These are phyloP conservation scores for Nakazawaea molendinolei DNA, from an alignment of 805 yeast species.

Conservation along the genomic window DNA sequence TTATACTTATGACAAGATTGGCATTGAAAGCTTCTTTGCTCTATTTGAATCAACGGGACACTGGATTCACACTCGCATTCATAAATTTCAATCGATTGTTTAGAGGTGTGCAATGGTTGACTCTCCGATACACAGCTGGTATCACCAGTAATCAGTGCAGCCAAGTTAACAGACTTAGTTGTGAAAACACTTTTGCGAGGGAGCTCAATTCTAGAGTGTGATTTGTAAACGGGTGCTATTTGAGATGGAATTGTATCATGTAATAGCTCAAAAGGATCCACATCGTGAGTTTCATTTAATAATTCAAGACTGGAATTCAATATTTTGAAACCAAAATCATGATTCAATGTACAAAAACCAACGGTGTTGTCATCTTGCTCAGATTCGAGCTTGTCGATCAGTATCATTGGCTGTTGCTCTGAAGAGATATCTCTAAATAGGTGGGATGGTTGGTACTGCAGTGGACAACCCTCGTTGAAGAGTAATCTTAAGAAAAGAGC, in stretches of 20 bases:
- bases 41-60: conserved; percentile 10
- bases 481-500: conserved; percentile 41
- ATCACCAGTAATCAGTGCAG: conserved; percentile 5
- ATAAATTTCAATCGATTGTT: conserved; percentile 1
- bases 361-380: conserved; percentile 20
- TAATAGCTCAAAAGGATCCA: conserved; percentile 22
- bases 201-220: conserved; percentile 12
- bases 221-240: conserved; percentile 1
- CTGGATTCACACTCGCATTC: conserved; percentile 18
- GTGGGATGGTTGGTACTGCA: conserved; percentile 38
- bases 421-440: conserved; percentile 37
- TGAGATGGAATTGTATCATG: not conserved
- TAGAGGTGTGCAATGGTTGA: not conserved
- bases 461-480: conserved; percentile 41
- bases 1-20: conserved; percentile 12
- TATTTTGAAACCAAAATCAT: conserved; percentile 15
- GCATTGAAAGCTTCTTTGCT: conserved; percentile 15
- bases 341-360: conserved; percentile 17
- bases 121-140: no score
- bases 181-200: conserved; percentile 6
- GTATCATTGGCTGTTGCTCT: conserved; percentile 28
- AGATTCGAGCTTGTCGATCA: conserved; percentile 16
- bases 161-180: conserved; percentile 10
- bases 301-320: conserved; percentile 27
- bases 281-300: conserved; percentile 25